These are phyloP conservation scores for Kodamaea ohmeri DNA, from an alignment of 1,139 yeast species.

Conservation along the genomic window DNA sequence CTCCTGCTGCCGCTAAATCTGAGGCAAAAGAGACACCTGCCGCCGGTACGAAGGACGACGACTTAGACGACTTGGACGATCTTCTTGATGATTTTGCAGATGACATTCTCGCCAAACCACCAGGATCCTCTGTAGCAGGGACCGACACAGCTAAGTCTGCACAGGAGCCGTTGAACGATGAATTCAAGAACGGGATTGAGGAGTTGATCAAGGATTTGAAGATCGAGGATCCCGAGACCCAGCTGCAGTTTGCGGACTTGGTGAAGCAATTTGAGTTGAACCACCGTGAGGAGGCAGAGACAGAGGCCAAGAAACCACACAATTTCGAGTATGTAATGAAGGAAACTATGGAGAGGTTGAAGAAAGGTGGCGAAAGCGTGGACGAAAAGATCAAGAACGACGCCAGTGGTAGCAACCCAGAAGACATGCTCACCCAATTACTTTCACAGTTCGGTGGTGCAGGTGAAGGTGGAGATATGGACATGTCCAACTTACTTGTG, in stretches of 20 bases:
- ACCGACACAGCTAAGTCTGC: constrained; percentile 13
- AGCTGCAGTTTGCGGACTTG: constrained; percentile 51
- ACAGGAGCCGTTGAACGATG: constrained; percentile 33
- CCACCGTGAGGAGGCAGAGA: constrained; percentile 35
- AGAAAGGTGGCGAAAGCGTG: constrained; percentile 63
- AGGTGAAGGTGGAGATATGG: constrained; percentile 43
- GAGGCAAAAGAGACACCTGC: constrained; percentile 9
- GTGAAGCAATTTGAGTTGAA: constrained; percentile 44
- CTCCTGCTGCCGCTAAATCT: constrained; percentile 5
- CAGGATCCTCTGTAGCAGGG: constrained; percentile 39
- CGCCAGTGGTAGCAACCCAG: constrained; percentile 47
- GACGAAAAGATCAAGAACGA: constrained; percentile 61
- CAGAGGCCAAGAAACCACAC: constrained; percentile 31
- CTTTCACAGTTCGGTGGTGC: constrained; percentile 44
- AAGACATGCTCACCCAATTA: constrained; percentile 57
- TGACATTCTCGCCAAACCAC: constrained; percentile 65
- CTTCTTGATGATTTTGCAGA: constrained; percentile 75
- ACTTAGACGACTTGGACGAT: constrained; percentile 73
- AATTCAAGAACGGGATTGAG: constrained; percentile 50
- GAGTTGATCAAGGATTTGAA: constrained; percentile 58
- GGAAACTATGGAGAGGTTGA: constrained; percentile 75
- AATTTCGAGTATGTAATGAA: constrained; percentile 76
- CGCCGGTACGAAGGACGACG: constrained; percentile 40
- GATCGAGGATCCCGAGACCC: constrained; percentile 58
- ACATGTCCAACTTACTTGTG: constrained; percentile 61